phyloP scores from a whole-genome alignment of 495 filamentous ascomycete species.

The Penicillium ochrochloron region DNA sequence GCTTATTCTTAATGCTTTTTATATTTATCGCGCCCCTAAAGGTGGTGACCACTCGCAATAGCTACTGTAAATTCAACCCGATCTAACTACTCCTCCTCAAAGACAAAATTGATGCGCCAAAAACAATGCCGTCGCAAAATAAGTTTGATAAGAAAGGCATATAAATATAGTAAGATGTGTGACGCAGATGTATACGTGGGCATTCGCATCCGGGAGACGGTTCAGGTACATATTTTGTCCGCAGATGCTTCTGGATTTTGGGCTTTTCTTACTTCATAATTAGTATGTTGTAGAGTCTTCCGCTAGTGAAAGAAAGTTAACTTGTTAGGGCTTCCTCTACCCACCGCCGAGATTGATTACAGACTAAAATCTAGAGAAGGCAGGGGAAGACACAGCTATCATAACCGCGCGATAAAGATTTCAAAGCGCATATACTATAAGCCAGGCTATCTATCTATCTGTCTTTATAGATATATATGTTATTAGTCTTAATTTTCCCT shows the following conservation, averaged over 20 bases:
- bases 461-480: too few relatives aligned
- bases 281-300: constrained; percentile 21
- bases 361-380: constrained; percentile 13
- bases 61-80: constrained; percentile 8
- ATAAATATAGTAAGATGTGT: constrained; percentile 16
- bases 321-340: constrained; percentile 17
- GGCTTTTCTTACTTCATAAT: constrained; percentile 26
- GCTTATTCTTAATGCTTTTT: too few relatives aligned
- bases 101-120: constrained; percentile 11
- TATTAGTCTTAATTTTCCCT: not conserved
- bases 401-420: not conserved
- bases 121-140: constrained; percentile 11
- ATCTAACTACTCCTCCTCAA: constrained; percentile 4
- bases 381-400: not conserved
- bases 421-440: not conserved
- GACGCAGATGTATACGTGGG: too few relatives aligned
- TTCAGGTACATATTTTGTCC: constrained; percentile 17
- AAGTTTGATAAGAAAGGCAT: constrained; percentile 11
- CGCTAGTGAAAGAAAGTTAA: constrained; percentile 9
- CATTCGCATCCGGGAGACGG: constrained; percentile 22
- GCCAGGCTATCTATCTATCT: too few relatives aligned
- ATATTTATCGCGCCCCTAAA: not conserved
- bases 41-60: not conserved
- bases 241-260: constrained; percentile 29
- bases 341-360: constrained; percentile 13